Conservation (phyloP, 805 yeast genomes). For the Nakazawaea wyomingensis region DNA sequence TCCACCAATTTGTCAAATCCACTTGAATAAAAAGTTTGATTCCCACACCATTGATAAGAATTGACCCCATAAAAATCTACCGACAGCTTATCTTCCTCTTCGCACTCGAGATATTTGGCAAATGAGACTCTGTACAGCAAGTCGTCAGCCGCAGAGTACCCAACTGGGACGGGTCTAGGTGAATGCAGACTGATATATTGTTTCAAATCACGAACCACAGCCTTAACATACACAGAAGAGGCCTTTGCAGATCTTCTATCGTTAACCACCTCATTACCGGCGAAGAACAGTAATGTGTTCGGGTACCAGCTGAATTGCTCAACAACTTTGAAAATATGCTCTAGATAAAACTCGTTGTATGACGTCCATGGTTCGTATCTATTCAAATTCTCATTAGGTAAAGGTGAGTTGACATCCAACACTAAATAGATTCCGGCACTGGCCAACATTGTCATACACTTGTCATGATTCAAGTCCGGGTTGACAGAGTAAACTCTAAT, state of each 20-base stretch:
- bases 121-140: constrained; percentile 68
- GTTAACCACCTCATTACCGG: constrained; percentile 88
- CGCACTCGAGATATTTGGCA: constrained; percentile 78
- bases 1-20: constrained; percentile 67
- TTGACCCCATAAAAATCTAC: constrained; percentile 82
- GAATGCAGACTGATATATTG: constrained; percentile 54
- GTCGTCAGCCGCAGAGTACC: constrained; percentile 97
- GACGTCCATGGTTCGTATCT: constrained; percentile 93
- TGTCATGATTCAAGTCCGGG: constrained; percentile 76
- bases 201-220: constrained; percentile 77
- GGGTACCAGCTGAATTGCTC: constrained; percentile 80
- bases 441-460: constrained; percentile 88
- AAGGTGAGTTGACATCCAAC: constrained; percentile 87
- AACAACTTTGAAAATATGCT: constrained; percentile 72
- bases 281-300: constrained; percentile 86
- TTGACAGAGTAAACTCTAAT: constrained; percentile 84
- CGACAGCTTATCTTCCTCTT: constrained; percentile 42
- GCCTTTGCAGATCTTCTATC: constrained; percentile 63
- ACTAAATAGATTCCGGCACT: constrained; percentile 89
- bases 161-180: constrained; percentile 75
- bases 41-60: constrained; percentile 85
- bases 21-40: constrained; percentile 73
- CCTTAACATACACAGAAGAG: constrained; percentile 76
- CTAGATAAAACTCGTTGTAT: constrained; percentile 63
- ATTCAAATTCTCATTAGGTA: constrained; percentile 71